A percentile compares a stretch with the other conserved stretches of the same genome.
phyloP scores from a whole-genome alignment of 2,329 filamentous ascomycete genomes.

The Gyromitra esculenta region DNA sequence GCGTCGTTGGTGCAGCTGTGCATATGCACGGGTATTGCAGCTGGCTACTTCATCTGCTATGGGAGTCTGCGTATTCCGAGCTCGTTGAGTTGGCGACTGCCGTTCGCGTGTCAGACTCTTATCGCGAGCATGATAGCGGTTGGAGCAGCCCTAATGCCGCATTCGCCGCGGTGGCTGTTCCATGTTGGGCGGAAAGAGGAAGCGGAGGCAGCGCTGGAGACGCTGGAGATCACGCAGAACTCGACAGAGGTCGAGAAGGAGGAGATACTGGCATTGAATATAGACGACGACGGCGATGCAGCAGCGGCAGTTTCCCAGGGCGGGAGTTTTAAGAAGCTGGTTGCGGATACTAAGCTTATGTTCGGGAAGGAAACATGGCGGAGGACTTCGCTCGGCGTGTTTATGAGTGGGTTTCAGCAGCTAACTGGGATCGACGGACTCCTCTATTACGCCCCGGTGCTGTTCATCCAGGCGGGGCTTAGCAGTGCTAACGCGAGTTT shows the following conservation, averaged over 20 bases:
- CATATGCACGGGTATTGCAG: conserved; percentile 64
- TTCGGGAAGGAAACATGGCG: conserved; percentile 24
- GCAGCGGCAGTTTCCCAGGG: neutral
- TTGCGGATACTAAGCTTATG: conserved; percentile 34
- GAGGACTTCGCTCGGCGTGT: conserved; percentile 65
- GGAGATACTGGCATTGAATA: conserved; percentile 32
- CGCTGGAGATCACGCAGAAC: conserved; percentile 36
- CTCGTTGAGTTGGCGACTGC: conserved; percentile 68
- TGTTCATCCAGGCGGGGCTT: conserved; percentile 71
- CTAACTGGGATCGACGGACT: conserved; percentile 72
- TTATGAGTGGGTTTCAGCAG: conserved; percentile 70
- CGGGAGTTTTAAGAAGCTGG: conserved; percentile 4
- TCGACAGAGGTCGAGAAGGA: conserved; percentile 30
- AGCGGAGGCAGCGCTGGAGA: conserved; percentile 60
- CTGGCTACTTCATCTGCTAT: conserved; percentile 71
- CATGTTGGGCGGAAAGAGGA: conserved; percentile 62
- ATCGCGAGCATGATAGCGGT: conserved; percentile 59
- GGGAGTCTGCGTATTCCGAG: conserved; percentile 64
- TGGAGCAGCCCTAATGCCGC: conserved; percentile 63
- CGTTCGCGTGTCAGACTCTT: conserved; percentile 65
- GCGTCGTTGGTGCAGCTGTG: conserved; percentile 67
- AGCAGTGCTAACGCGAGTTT: conserved; percentile 67
- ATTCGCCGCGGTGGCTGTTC: conserved; percentile 70
- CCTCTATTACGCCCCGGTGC: conserved; percentile 70
- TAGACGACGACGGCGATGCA: neutral